A percentile compares a stretch with the other conserved stretches of the same genome.
phyloP scores from a whole-genome alignment of 192 early-diverging fungal genomes.

The Dissophora globulifera region DNA sequence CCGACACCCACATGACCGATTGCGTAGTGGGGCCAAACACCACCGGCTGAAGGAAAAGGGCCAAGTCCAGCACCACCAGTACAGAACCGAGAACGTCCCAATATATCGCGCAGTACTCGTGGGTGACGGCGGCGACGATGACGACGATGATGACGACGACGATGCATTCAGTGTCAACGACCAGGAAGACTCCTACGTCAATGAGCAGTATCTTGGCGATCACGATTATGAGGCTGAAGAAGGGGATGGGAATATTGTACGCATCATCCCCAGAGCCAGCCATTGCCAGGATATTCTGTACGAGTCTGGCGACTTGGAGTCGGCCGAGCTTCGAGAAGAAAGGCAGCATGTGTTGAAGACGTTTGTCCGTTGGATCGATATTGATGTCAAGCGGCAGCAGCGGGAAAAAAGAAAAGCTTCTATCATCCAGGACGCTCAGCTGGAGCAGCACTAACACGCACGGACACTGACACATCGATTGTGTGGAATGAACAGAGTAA shows the following conservation, averaged over 20 bases:
- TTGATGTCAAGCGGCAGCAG: conserved; percentile 16
- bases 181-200: too few species aligned
- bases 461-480: too few species aligned
- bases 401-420: too few species aligned
- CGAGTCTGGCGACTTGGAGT: conserved; percentile 27
- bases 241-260: neutral
- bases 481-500: neutral
- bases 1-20: too few species aligned
- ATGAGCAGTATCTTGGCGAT: neutral
- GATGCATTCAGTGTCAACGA: neutral
- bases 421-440: too few species aligned
- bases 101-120: too few species aligned
- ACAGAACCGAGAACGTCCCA: too few species aligned
- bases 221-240: neutral
- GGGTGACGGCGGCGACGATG: too few species aligned
- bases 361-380: conserved; percentile 48
- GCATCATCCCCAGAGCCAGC: conserved; percentile 39
- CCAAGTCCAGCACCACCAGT: too few species aligned
- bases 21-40: too few species aligned
- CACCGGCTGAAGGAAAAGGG: too few species aligned
- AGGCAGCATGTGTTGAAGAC: conserved; percentile 34
- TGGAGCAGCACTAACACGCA: neutral
- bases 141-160: neutral
- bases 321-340: conserved; percentile 21
- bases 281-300: conserved; percentile 50